Percentiles rank a stretch among this genome's conserved stretches.
These are phyloP conservation scores for Dissoconium aciculare DNA, from an alignment of 2,329 filamentous ascomycete species.

Conservation along the genomic window DNA sequence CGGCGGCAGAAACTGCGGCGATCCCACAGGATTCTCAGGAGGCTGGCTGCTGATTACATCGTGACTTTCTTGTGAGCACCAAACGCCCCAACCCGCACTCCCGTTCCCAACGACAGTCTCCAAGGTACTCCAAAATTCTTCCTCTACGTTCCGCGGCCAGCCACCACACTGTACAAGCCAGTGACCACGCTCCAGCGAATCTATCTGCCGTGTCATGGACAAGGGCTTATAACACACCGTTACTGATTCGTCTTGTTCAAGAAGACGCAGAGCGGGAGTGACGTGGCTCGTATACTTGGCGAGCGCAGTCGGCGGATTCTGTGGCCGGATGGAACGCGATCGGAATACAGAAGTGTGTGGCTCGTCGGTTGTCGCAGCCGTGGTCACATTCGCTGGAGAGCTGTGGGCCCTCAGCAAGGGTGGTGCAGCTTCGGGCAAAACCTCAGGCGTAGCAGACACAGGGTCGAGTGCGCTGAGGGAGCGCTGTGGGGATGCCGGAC, in stretches of 20 bases:
- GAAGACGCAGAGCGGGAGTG: slow-evolving; percentile 18
- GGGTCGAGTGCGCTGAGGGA: slow-evolving; percentile 15
- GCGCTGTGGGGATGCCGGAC: slow-evolving; percentile 8
- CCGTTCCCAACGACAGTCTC: slow-evolving; percentile 44
- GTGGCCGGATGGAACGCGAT: slow-evolving; percentile 13
- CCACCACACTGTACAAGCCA: slow-evolving; percentile 50
- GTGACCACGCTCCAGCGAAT: slow-evolving; percentile 56
- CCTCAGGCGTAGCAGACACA: slow-evolving; percentile 1
- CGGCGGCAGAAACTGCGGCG: slow-evolving; percentile 9
- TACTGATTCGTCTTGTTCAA: slow-evolving; percentile 18
- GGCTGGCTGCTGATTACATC: slow-evolving; percentile 10
- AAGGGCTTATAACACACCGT: slow-evolving; percentile 22
- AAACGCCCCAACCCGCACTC: slow-evolving; percentile 52
- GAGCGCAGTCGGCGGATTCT: slow-evolving; percentile 11
- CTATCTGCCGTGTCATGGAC: slow-evolving; percentile 33
- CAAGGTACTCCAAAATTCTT: slow-evolving; percentile 48
- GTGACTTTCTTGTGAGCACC: slow-evolving; percentile 31
- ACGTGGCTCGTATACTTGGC: slow-evolving; percentile 17
- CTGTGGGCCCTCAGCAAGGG: too few species aligned
- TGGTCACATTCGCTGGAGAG: too few species aligned
- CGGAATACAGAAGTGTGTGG: slow-evolving; percentile 2
- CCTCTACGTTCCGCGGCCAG: slow-evolving; percentile 39
- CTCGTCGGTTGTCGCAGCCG: too few species aligned
- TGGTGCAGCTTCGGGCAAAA: too few species aligned
- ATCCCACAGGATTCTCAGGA: slow-evolving; percentile 15